Percentiles rank a stretch among this genome's conserved stretches.
Evolutionary conservation across 139 green algal genomes (phyloP).

Genomic region (Chlamydomonas incerta): DNA sequence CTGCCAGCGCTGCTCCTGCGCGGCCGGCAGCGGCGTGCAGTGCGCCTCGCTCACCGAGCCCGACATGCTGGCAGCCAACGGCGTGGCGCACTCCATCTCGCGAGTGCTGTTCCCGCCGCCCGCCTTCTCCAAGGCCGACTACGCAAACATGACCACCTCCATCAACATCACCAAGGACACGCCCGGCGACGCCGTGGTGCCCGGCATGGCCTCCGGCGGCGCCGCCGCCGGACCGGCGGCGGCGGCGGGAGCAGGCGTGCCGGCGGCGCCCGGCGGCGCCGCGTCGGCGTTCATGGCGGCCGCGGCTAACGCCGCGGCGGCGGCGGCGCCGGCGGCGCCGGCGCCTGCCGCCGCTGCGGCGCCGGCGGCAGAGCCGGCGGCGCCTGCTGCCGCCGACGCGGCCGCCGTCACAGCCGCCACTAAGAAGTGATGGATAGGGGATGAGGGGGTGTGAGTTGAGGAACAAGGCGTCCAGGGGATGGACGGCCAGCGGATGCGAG

Average conservation of each 20-base stretch:
- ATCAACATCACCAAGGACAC: neutral
- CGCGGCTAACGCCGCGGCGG: neutral
- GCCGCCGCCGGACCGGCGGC: too few species aligned
- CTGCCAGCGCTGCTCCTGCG: constrained; percentile 72
- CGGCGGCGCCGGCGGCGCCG: neutral
- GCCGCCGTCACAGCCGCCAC: neutral
- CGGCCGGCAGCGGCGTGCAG: constrained; percentile 45
- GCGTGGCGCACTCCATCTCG: constrained; percentile 72
- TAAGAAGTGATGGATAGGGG: neutral
- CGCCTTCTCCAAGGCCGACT: constrained; percentile 35
- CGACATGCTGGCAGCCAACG: constrained; percentile 67
- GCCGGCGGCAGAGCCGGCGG: neutral
- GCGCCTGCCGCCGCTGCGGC: neutral
- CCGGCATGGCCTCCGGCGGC: neutral
- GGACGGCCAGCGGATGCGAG: too few species aligned
- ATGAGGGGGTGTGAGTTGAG: neutral
- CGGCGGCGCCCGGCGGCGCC: neutral
- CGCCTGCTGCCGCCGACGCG: neutral
- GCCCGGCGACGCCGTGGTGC: neutral
- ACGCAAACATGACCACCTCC: neutral
- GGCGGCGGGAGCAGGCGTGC: too few species aligned
- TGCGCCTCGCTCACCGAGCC: constrained; percentile 49
- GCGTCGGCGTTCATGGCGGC: neutral
- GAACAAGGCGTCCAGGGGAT: neutral
- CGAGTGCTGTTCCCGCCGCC: constrained; percentile 73